Evolutionary conservation across 768 basidiomycete species (phyloP).

Genomic region (Trametes villosa): DNA sequence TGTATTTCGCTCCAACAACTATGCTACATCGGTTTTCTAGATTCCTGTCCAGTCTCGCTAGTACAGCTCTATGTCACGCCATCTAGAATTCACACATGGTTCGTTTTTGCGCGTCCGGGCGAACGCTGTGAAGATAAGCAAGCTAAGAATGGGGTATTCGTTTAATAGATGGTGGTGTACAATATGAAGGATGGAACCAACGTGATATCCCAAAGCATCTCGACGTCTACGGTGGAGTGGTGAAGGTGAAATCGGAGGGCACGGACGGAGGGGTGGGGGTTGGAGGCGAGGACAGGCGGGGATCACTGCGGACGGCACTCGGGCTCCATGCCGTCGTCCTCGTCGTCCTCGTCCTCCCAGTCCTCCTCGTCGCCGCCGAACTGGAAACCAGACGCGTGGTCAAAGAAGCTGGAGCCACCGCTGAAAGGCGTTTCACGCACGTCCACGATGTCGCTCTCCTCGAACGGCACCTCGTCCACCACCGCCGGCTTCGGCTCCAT

Average conservation of each 20-base stretch:
- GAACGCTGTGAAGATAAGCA: no score
- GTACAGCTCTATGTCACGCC: no score
- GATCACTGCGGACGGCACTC: conserved; percentile 23
- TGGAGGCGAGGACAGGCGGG: no score
- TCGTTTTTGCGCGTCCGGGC: no score
- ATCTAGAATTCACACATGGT: no score
- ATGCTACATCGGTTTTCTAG: no score
- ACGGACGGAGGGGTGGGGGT: no score
- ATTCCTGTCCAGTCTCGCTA: no score
- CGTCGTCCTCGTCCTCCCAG: conserved; percentile 73
- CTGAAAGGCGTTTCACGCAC: conserved; percentile 82
- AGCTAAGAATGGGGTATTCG: conserved; percentile 8
- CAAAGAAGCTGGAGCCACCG: conserved; percentile 78
- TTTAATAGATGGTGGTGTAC: conserved; percentile 16
- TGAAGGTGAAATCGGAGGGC: no score
- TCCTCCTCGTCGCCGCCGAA: conserved; percentile 70
- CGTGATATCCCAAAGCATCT: conserved; percentile 3
- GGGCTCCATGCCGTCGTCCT: conserved; percentile 46
- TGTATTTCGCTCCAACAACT: no score
- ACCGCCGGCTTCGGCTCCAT: conserved; percentile 72
- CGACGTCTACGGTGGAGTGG: background rate
- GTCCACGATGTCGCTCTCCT: conserved; percentile 79
- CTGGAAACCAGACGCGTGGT: conserved; percentile 64
- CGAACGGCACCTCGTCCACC: conserved; percentile 72
- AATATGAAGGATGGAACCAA: conserved; percentile 6